Evolutionary conservation across 768 basidiomycete species (phyloP), one percentile per base, ranked within the genome.

Genomic region (Rhizopogon salebrosus): DNA sequence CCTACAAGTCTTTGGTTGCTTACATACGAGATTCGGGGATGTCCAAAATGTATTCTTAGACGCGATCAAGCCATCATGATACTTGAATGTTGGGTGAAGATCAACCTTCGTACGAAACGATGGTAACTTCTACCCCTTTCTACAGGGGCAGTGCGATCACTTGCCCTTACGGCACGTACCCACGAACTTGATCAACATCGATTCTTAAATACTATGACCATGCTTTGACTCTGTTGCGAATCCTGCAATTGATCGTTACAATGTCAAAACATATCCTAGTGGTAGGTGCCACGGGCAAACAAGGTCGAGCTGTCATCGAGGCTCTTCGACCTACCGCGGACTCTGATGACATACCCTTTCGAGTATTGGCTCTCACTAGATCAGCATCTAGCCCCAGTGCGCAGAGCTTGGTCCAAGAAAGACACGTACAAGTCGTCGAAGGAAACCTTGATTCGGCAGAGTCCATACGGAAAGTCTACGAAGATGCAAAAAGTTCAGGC

Each of bases 301-400:
- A 74, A 64, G 72, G 72, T 13, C 48, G 52, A 26, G 65, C 72
- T 1, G 45, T 74, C 22, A 67, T 74, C 45, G 45, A 60, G 6
- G 62, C 70, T 23, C 59, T 69, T 13, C 57, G 48, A 41, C 57
- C 58, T 16, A 20, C 27, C 26, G 29, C 40, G n/a, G 49, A 38
- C 20, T 48, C 51, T 5, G 50, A 23, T 36, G 55, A 41, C 8
- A 31, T 23, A 50, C n/a, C 53, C 2, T 74, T 72, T 58, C 71
- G 62, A 41, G 54, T 74, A 31, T 58, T 70, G 26, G 75, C 72
- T 1, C 57, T 76, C 20, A 75, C 74, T 1, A 67, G 74, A 16
- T 69, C 61, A 6, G 13, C 66, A 1, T 49, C 60, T 8, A 68
- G 71, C 9, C 61, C 68, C 3, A 41, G 59, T 0, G 68, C 72